phyloP scores from a whole-genome alignment of 805 yeast species.

The Blastobotrys attinorum region DNA sequence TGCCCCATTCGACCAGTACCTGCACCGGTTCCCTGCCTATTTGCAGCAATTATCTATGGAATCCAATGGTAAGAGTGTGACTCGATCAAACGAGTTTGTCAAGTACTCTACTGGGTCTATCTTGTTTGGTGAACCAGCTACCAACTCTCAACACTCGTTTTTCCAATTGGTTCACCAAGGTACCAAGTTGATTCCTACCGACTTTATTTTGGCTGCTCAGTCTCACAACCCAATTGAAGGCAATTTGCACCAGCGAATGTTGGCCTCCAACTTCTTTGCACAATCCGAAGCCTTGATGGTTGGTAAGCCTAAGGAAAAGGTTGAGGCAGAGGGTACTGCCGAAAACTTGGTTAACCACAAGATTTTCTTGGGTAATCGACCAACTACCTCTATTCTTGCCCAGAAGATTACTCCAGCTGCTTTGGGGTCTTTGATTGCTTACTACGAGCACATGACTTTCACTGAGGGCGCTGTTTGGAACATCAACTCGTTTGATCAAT shows the following conservation, averaged over 20 bases:
- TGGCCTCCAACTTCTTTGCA: slow-evolving; percentile 98
- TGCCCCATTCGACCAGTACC: slow-evolving; percentile 97
- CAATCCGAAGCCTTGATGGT: slow-evolving; percentile 97
- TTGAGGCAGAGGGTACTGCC: slow-evolving; percentile 81
- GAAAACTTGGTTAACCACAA: slow-evolving; percentile 90
- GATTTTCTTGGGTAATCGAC: slow-evolving; percentile 96
- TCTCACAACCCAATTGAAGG: slow-evolving; percentile 95
- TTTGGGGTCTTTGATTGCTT: slow-evolving; percentile 92
- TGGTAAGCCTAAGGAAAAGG: slow-evolving; percentile 76
- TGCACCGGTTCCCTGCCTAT: slow-evolving; percentile 99
- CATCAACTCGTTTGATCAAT: slow-evolving; percentile 98
- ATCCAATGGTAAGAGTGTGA: slow-evolving; percentile 96
- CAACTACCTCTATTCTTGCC: slow-evolving; percentile 93
- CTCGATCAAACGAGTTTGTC: slow-evolving; percentile 85
- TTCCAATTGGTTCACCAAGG: slow-evolving; percentile 99
- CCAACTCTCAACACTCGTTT: slow-evolving; percentile 98
- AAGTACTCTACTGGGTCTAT: slow-evolving; percentile 94
- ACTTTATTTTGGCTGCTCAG: slow-evolving; percentile 93
- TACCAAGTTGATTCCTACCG: slow-evolving; percentile 93
- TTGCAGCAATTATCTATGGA: slow-evolving; percentile 98
- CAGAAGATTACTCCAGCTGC: slow-evolving; percentile 96
- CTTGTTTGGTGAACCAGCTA: slow-evolving; percentile 96
- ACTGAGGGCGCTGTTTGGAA: slow-evolving; percentile 99
- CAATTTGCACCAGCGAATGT: slow-evolving; percentile 93
- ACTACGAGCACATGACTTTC: slow-evolving; percentile 95